Base-by-base conservation (phyloP, 129 eudicot species). In the Erigeron canadensis region DNA sequence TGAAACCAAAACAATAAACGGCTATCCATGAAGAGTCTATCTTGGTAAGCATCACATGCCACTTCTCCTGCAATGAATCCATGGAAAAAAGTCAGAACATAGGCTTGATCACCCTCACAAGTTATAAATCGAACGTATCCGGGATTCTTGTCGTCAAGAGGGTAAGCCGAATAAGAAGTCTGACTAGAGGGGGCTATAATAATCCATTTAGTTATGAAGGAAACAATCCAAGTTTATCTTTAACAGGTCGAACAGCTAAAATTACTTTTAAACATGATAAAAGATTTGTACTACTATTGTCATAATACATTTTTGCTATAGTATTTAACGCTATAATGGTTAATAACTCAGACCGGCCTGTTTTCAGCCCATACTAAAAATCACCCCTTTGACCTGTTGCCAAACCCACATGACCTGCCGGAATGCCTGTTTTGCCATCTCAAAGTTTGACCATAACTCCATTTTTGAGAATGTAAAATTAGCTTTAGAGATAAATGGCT, bases 1-100 rank as follows among this genome's bases (percentile, higher is more conserved):
- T 22, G 50, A 79, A 66, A 63, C 78, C 13, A 22, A 84, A 55
- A 47, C 83, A 46, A 56, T 68, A 78, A 53, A 73, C n/a, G 17
- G 68, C 23, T 55, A 79, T 82, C 89, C 82, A 84, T 64, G 77
- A 21, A 11, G 86, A 72, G 75, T 63, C 69, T 64, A 71, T 63
- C 67, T 38, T 23, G 40, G 22, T 59, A 73, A 75, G 84, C 54
- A 79, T 57, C 47, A 45, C 51, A 18, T 58, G 65, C 71, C 68
- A 69, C 48, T 28, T 84, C 61, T 73, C 93, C 96, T 89, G 90
- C 83, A 76, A 69, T 51, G 34, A 7, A 77, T 63, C 46, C 51
- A 23, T 41, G 9, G n/a, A 70, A 70, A 16, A 0, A 16, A 45
- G 75, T 76, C 69, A 67, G 58, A 67, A 75, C 39, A 59, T 11